Base-by-base conservation (phyloP, 2,329 filamentous ascomycete species). In the Neonectria sp. region DNA sequence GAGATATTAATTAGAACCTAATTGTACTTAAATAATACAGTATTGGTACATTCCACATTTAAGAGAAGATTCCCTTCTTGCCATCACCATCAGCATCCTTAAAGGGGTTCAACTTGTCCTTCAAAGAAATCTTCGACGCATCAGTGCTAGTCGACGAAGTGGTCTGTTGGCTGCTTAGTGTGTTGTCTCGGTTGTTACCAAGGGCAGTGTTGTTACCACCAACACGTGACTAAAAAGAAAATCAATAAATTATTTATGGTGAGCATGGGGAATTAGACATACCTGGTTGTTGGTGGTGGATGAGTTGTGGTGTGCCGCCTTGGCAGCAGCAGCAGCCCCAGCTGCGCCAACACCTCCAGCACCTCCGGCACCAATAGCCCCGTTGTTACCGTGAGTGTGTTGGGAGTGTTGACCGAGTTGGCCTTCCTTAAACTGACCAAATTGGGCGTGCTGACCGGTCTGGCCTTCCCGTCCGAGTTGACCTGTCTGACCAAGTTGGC, bases 81-180 rank as follows among this genome's bases (percentile, higher is more conserved):
- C 73, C 73, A 25, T 75, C 73, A 1, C 71, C 68, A 60, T 75
- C 73, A 1, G 73, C 65, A 24, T 75, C 72, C 64, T 71, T 72
- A 56, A 72, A 69, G 0, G 73, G 73, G 64, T 75, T 73, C 13
- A 75, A 2, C 62, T 69, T 72, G 37, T 75, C 73, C n/a, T 66
- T 63, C 7, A 75, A 15, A 0, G 72, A 73, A 1, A 59, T 21
- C 60, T 73, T 71, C 21, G 40, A 13, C 2, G 37, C 31, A 2
- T 8, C 9, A 8, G 56, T 9, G 29, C 21, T 43, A 6, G 21
- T 31, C 8, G 46, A 31, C 2, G 46, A 52, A 8, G 21, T 21
- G 21, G 45, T 37, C 5, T 49, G 17, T 4, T 60, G 29, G 15
- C 25, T 49, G 25, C 45, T 15, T 1, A n/a, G 46, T 2, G 17